Base-by-base conservation (phyloP, 2,329 filamentous ascomycete genomes). In the Phyllosticta paracitricarpa region DNA sequence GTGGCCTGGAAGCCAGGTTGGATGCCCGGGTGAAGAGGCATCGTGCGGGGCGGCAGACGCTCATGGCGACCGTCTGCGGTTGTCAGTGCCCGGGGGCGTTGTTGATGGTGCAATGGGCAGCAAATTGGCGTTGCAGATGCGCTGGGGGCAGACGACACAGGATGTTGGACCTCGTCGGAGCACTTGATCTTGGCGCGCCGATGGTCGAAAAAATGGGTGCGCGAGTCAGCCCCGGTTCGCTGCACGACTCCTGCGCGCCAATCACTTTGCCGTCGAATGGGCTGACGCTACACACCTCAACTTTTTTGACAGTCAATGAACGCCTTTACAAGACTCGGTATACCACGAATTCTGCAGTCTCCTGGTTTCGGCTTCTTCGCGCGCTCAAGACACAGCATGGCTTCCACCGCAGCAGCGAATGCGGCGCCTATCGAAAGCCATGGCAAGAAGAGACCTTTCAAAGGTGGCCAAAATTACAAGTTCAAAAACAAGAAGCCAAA, bases 401-500 rank as follows among this genome's bases (percentile, higher is more conserved):
- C 71, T 55, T 70, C 72, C 22, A 65, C 69, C 24, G 68, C 71
- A 40, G 67, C 68, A 40, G n/a, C n/a, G n/a, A 68, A 70, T 48
- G 66, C 66, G 51, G 70, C 68, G 35, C 67, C 70, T 28, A 61
- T 69, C 33, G 70, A 72, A 64, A 69, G 64, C 64, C 69, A 70
- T 58, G 70, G 65, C 33, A 24, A 51, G 22, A 69, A 71, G 62
- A 75, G 75, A 63, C 53, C 67, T 2, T 74, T 72, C 66, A 73
- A 63, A 71, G 71, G 63, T 68, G 70, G 64, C 63, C 71, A 58
- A 70, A 73, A 62, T 73, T 74, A 74, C 62, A 73, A 58, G 6
- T 61, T 58, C 59, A 75, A 78, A 71, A 78, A 78, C 69, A 78
- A 77, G 68, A 77, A 77, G 48, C 70, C 70, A 6, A 71, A 73